Evolutionary conservation across 139 green algal genomes (phyloP).

Genomic region (Picochlorum costavermella): DNA sequence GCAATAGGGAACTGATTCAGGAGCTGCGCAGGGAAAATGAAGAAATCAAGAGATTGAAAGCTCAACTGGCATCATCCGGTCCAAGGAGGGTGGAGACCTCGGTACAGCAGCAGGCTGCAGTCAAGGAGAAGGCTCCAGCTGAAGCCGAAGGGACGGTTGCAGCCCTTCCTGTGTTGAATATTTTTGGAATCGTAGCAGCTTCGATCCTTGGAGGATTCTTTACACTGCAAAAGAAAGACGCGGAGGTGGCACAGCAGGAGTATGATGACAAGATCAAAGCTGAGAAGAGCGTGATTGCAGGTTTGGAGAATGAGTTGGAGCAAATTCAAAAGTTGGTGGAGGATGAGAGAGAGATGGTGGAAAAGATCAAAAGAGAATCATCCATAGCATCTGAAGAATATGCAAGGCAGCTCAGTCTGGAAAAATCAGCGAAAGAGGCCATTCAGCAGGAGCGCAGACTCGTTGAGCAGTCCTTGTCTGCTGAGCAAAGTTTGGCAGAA

Average conservation of each 20-base stretch:
- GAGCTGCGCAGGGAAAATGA: slow-evolving; percentile 12
- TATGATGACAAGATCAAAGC: slow-evolving; percentile 12
- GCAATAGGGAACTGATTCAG: not conserved
- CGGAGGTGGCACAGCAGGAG: slow-evolving; percentile 7
- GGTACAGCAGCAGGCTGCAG: not conserved
- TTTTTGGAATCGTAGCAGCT: slow-evolving; percentile 29
- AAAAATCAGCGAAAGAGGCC: slow-evolving; percentile 22
- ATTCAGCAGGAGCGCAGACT: slow-evolving; percentile 17
- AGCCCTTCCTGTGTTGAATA: slow-evolving; percentile 10
- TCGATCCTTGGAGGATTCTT: slow-evolving; percentile 18
- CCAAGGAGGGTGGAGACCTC: not conserved
- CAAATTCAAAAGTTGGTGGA: slow-evolving; percentile 12
- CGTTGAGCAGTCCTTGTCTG: slow-evolving; percentile 25
- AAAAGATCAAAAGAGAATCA: slow-evolving; percentile 19
- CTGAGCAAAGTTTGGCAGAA: slow-evolving; percentile 28
- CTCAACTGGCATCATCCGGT: not conserved
- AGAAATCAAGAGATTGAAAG: slow-evolving; percentile 9
- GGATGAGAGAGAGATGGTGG: slow-evolving; percentile 14
- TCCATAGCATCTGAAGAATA: slow-evolving; percentile 3
- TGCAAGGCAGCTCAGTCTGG: slow-evolving; percentile 24
- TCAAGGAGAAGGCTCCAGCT: not conserved
- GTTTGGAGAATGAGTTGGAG: slow-evolving; percentile 13
- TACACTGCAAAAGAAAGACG: slow-evolving; percentile 23
- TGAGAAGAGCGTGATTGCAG: slow-evolving; percentile 10
- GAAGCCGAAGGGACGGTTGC: not conserved